These are phyloP conservation scores for Kluyveromyces lactis DNA, from an alignment of 805 yeast genomes.

Conservation along the genomic window DNA sequence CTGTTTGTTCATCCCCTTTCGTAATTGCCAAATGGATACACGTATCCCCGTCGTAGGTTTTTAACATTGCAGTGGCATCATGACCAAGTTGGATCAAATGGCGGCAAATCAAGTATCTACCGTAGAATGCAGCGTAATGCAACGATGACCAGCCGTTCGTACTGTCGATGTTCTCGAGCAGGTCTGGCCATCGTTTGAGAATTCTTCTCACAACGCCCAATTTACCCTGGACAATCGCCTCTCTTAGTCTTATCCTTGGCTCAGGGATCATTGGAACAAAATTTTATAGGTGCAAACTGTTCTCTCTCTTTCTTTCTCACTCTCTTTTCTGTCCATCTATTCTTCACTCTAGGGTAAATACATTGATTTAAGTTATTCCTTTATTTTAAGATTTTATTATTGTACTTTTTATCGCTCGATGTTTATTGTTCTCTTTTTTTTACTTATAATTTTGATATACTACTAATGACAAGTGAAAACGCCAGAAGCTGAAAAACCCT, in stretches of 20 bases:
- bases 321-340: not conserved
- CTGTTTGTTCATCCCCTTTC: conserved; percentile 60
- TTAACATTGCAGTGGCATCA: conserved; percentile 33
- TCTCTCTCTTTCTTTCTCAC: no score
- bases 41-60: conserved; percentile 49
- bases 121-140: conserved; percentile 73
- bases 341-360: not conserved
- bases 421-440: no score
- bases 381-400: no score
- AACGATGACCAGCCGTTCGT: conserved; percentile 73
- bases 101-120: conserved; percentile 61
- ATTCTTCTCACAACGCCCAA: conserved; percentile 55
- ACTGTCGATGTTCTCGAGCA: conserved; percentile 62
- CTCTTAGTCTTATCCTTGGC: conserved; percentile 57
- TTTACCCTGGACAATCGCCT: conserved; percentile 57
- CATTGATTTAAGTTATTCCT: no score
- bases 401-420: no score
- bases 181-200: conserved; percentile 58
- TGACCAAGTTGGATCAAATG: conserved; percentile 49
- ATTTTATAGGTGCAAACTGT: no score
- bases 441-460: no score
- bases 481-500: no score
- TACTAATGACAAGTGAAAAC: no score
- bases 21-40: conserved; percentile 64
- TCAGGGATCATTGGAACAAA: conserved; percentile 34